Evolutionary conservation across 1,284 basidiomycete species (phyloP).

Genomic region (Heterobasidion irregulare): DNA sequence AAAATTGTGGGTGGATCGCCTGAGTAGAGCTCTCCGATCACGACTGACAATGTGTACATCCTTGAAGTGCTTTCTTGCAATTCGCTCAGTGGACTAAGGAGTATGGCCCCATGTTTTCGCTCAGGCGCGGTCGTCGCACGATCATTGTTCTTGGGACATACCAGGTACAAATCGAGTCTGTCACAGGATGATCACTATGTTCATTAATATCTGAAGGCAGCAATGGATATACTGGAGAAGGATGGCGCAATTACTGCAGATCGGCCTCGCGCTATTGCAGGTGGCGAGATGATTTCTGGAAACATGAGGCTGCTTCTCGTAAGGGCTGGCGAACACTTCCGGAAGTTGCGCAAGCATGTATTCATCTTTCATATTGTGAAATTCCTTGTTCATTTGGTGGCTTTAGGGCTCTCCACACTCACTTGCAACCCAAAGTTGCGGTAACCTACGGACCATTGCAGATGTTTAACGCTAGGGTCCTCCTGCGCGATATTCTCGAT

Average conservation of each 20-base stretch:
- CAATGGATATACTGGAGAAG: constrained; percentile 23
- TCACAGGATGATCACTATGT: not conserved
- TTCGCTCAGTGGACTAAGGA: constrained; percentile 26
- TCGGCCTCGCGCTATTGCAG: constrained; percentile 16
- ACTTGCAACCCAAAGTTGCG: constrained; percentile 40
- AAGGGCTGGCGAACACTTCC: constrained; percentile 14
- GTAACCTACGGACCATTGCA: constrained; percentile 39
- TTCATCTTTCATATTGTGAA: not conserved
- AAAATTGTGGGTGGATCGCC: not conserved
- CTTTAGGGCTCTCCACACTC: constrained; percentile 37
- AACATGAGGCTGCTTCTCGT: constrained; percentile 15
- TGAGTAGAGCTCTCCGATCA: not conserved
- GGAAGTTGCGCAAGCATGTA: constrained; percentile 16
- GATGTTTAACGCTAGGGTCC: constrained; percentile 33
- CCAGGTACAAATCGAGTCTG: constrained; percentile 14
- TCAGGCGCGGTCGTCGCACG: constrained; percentile 20
- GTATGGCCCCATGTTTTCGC: constrained; percentile 29
- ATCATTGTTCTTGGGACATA: constrained; percentile 26
- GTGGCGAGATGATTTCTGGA: constrained; percentile 18
- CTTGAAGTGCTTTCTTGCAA: constrained; percentile 5
- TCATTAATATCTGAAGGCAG: constrained; percentile 11
- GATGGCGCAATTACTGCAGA: constrained; percentile 18
- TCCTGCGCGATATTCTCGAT: constrained; percentile 43
- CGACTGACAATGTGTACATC: not conserved
- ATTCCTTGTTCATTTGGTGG: not conserved